phyloP scores from a whole-genome alignment of 192 early-diverging fungal genomes.

The Funneliformis geosporum region DNA sequence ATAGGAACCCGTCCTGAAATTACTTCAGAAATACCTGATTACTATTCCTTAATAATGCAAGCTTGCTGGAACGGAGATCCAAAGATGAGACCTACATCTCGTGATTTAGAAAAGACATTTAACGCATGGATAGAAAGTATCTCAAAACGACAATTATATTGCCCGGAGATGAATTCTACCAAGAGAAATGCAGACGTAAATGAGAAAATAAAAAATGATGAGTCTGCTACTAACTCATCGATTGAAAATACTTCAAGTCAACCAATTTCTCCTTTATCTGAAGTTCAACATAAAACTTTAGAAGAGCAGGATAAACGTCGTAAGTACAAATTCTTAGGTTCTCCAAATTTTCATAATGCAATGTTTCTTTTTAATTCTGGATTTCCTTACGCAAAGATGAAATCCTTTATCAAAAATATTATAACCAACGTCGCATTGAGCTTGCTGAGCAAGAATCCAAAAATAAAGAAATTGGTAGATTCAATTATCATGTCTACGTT shows the following conservation, averaged over 20 bases:
- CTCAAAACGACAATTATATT: neutral
- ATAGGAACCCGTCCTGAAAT: neutral
- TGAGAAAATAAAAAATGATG: no score
- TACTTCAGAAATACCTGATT: neutral
- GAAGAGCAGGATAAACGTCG: neutral
- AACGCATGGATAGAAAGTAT: neutral
- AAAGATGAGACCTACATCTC: neutral
- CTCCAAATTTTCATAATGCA: neutral
- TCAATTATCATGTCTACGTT: neutral
- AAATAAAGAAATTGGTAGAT: neutral
- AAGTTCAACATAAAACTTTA: neutral
- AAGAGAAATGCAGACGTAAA: no score
- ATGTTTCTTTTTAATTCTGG: no score
- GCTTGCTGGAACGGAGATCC: neutral
- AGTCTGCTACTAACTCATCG: no score
- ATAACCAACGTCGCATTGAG: neutral
- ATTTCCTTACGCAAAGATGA: neutral
- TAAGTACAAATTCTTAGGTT: neutral
- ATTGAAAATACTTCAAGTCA: neutral
- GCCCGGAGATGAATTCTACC: neutral
- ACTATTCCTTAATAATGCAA: neutral
- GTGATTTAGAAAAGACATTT: neutral
- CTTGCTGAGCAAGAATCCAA: neutral
- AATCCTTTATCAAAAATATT: neutral
- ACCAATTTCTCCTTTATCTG: neutral